phyloP scores from a whole-genome alignment of 306 rosid genomes.

The Prunus mira region DNA sequence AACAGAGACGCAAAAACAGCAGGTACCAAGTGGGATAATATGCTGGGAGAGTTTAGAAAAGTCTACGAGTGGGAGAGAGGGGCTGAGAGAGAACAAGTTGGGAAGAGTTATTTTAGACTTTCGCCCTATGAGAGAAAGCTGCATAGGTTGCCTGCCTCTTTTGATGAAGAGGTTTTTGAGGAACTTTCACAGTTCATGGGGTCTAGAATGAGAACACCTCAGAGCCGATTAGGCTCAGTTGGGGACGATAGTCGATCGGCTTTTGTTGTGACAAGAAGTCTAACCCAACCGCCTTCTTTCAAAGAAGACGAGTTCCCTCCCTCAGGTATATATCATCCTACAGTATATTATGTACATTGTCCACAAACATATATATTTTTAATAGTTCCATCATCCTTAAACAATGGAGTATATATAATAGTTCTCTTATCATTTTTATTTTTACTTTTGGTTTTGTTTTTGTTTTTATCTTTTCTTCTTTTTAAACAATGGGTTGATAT shows the following conservation, averaged over 20 bases:
- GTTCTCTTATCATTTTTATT: background rate
- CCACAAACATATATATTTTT: no score
- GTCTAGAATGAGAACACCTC: constrained; percentile 67
- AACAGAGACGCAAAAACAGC: constrained; percentile 82
- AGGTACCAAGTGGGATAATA: constrained; percentile 98
- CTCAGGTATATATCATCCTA: constrained; percentile 37
- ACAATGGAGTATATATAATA: no score
- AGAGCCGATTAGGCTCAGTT: constrained; percentile 38
- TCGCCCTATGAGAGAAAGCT: constrained; percentile 95
- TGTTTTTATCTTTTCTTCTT: no score
- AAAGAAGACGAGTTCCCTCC: constrained; percentile 60
- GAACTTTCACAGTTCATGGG: constrained; percentile 94
- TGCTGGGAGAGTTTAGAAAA: constrained; percentile 94
- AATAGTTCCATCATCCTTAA: no score
- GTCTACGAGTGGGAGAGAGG: constrained; percentile 98
- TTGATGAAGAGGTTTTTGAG: constrained; percentile 93
- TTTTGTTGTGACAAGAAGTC: constrained; percentile 28
- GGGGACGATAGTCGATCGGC: constrained; percentile 37
- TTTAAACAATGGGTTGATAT: background rate
- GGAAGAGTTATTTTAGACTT: constrained; percentile 91
- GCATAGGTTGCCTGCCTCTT: constrained; percentile 89
- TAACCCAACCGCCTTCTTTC: constrained; percentile 57
- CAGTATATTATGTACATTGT: no score
- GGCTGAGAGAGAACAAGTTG: constrained; percentile 72
- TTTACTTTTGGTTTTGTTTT: background rate